Percentiles rank a stretch among this genome's conserved stretches.
phyloP scores from a whole-genome alignment of 2,329 filamentous ascomycete genomes.

The Beauveria scarabaeidicola region DNA sequence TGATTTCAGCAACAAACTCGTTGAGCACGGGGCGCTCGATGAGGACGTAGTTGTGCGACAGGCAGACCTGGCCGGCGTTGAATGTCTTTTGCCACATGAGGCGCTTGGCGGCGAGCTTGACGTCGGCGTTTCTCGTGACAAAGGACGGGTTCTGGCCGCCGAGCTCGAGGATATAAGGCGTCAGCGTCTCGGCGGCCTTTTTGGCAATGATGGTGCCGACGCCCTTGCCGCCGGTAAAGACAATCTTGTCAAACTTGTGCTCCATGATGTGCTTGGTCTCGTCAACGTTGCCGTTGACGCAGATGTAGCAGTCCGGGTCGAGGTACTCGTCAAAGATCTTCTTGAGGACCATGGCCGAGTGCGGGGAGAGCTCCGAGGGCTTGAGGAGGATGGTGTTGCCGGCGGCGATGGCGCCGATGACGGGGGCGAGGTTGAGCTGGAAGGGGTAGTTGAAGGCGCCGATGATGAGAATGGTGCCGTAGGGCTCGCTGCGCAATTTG shows the following conservation, averaged over 20 bases:
- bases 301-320: constrained; percentile 65
- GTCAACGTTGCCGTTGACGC: constrained; percentile 71
- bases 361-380: constrained; percentile 75
- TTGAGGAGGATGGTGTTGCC: constrained; percentile 88
- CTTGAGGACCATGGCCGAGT: constrained; percentile 69
- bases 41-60: constrained; percentile 87
- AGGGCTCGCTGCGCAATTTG: constrained; percentile 75
- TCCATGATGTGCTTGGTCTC: constrained; percentile 77
- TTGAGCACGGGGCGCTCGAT: constrained; percentile 67
- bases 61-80: constrained; percentile 85
- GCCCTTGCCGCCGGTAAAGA: constrained; percentile 75
- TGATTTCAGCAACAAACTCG: constrained; percentile 66
- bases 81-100: constrained; percentile 82
- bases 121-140: constrained; percentile 73
- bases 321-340: constrained; percentile 68
- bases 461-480: constrained; percentile 77
- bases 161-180: constrained; percentile 81
- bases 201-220: constrained; percentile 84
- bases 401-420: constrained; percentile 84
- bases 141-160: constrained; percentile 90
- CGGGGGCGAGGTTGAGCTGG: constrained; percentile 66
- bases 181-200: constrained; percentile 82
- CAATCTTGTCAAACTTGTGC: constrained; percentile 95
- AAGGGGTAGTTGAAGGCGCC: constrained; percentile 93
- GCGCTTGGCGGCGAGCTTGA: constrained; percentile 71